These are phyloP conservation scores for Citrus australasica DNA, from an alignment of 345 rosid genomes.

Conservation along the genomic window DNA sequence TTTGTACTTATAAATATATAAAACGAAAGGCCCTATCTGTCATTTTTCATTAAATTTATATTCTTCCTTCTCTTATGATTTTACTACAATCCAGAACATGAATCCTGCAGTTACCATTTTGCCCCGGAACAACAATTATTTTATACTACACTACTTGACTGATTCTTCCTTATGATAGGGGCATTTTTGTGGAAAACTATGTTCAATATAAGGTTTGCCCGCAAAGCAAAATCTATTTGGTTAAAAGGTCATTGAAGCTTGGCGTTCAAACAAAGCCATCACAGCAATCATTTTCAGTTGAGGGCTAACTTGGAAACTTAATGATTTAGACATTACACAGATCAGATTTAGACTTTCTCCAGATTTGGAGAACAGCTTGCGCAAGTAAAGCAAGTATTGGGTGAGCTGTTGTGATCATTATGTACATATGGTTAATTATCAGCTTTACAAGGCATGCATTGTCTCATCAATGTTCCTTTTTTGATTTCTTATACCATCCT, in stretches of 20 bases:
- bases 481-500: no score
- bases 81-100: not conserved
- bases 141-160: no score
- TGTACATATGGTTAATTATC: not conserved
- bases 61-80: not conserved
- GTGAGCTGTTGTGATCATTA: constrained; percentile 5
- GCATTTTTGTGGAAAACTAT: not conserved
- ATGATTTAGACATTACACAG: not conserved
- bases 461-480: no score
- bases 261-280: constrained; percentile 63
- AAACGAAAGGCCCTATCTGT: not conserved
- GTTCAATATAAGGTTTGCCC: constrained; percentile 22
- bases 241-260: constrained; percentile 40
- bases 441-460: not conserved
- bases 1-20: not conserved
- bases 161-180: not conserved
- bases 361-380: not conserved
- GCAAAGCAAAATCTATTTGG: constrained; percentile 38
- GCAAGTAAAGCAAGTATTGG: not conserved
- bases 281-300: constrained; percentile 15
- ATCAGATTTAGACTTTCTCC: not conserved
- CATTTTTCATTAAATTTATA: constrained; percentile 1
- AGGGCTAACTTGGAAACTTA: constrained; percentile 12
- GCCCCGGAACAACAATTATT: not conserved
- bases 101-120: not conserved